A percentile compares a stretch with the other conserved stretches of the same genome.
Conservation (phyloP, 2,329 filamentous ascomycete species). For the Microascus cirrosus region DNA sequence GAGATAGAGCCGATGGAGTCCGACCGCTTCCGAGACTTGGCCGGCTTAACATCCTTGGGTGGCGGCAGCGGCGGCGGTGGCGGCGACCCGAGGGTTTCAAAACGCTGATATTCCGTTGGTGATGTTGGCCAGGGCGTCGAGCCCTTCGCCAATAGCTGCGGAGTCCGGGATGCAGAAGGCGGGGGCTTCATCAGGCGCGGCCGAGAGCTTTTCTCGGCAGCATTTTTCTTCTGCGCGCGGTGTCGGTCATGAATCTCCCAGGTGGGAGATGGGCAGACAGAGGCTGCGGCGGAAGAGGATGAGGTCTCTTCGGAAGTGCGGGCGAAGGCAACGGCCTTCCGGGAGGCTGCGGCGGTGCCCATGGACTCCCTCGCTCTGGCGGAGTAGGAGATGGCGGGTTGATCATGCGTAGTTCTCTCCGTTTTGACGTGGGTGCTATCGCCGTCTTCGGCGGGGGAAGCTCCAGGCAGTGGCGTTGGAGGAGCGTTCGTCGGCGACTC, state of each 20-base stretch:
- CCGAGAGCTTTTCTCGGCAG: background rate
- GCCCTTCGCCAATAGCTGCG: background rate
- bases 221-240: background rate
- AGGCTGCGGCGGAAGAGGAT: background rate
- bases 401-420: background rate
- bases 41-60: background rate
- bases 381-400: background rate
- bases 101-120: background rate
- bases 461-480: background rate
- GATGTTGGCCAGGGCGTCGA: background rate
- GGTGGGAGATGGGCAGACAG: background rate
- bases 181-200: slow-evolving; percentile 1
- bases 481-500: background rate
- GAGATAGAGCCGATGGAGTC: background rate
- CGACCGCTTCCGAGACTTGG: background rate
- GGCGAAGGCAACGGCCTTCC: background rate
- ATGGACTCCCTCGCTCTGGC: background rate
- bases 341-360: background rate
- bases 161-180: slow-evolving; percentile 3
- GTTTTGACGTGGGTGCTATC: background rate
- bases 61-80: background rate
- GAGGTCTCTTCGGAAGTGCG: background rate
- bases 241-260: background rate
- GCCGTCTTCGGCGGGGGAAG: background rate
- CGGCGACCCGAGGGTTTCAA: background rate